phyloP scores from a whole-genome alignment of 176 grass and related monocot genomes.

The Rhipidocladum racemiflorum region DNA sequence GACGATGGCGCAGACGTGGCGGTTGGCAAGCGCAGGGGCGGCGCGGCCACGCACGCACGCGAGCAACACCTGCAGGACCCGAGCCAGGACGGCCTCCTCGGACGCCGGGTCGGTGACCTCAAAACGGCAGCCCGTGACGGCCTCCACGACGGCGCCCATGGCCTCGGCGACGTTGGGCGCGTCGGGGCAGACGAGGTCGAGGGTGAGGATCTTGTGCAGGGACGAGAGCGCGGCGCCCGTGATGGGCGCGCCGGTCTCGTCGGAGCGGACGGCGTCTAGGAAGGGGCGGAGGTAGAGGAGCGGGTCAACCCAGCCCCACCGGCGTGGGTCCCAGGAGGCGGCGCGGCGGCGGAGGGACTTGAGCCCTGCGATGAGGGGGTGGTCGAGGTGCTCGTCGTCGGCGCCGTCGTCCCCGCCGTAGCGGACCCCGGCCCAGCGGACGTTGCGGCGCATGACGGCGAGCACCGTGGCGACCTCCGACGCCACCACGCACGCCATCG shows the following conservation, averaged over 20 bases:
- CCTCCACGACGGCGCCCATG: conserved; percentile 77
- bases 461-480: conserved; percentile 93
- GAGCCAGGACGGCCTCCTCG: conserved; percentile 84
- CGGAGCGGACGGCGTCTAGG: conserved; percentile 86
- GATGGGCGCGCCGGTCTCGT: conserved; percentile 93
- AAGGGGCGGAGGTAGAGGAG: conserved; percentile 76
- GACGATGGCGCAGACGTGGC: conserved; percentile 82
- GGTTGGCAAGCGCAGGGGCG: conserved; percentile 58
- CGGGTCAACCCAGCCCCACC: conserved; percentile 48
- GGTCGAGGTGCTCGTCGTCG: conserved; percentile 71
- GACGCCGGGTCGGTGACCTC: conserved; percentile 95
- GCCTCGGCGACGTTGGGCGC: conserved; percentile 42
- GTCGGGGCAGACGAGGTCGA: conserved; percentile 56
- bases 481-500: conserved; percentile 79
- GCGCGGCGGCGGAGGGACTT: conserved; percentile 66
- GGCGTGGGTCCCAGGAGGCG: conserved; percentile 50
- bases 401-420: conserved; percentile 55
- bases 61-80: conserved; percentile 87
- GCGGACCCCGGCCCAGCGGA: conserved; percentile 74
- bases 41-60: conserved; percentile 67
- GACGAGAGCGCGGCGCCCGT: conserved; percentile 84
- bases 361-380: conserved; percentile 69
- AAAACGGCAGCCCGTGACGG: conserved; percentile 82
- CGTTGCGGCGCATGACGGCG: conserved; percentile 97
- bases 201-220: conserved; percentile 82